A percentile compares a stretch with the other conserved stretches of the same genome.
Conservation (phyloP, 768 basidiomycete species). For the Leccinum obscurum region DNA sequence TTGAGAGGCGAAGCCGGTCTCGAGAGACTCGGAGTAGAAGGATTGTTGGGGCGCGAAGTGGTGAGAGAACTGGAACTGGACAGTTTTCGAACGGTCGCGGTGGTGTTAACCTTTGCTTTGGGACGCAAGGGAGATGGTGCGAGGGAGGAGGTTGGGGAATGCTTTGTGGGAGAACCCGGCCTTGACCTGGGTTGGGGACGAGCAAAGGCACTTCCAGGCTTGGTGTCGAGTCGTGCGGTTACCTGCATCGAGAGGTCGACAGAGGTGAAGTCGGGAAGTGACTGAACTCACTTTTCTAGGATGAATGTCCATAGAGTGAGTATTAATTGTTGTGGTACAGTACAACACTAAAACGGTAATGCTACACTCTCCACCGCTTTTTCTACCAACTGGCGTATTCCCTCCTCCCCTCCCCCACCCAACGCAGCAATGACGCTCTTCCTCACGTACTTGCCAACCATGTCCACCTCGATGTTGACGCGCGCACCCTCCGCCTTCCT, state of each 20-base stretch:
- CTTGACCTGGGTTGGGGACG: slow-evolving; percentile 38
- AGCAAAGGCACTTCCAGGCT: slow-evolving; percentile 31
- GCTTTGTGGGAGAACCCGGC: slow-evolving; percentile 51
- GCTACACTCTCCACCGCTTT: slow-evolving; percentile 58
- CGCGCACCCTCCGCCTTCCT: slow-evolving; percentile 72
- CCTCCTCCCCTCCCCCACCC: slow-evolving; percentile 51
- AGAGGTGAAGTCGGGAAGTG: background rate
- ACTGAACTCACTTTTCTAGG: slow-evolving; percentile 45
- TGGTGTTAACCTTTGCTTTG: slow-evolving; percentile 63
- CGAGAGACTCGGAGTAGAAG: slow-evolving; percentile 45
- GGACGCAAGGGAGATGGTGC: slow-evolving; percentile 40
- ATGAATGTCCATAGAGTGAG: slow-evolving; percentile 38
- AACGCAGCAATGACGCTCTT: slow-evolving; percentile 77
- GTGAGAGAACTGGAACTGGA: slow-evolving; percentile 24
- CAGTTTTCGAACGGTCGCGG: slow-evolving; percentile 40
- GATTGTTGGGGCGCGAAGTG: slow-evolving; percentile 18
- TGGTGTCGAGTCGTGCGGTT: slow-evolving; percentile 51
- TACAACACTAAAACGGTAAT: slow-evolving; percentile 4
- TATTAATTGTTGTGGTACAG: slow-evolving; percentile 4
- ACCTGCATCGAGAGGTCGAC: slow-evolving; percentile 41
- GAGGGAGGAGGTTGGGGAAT: slow-evolving; percentile 24
- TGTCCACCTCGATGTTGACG: slow-evolving; percentile 95
- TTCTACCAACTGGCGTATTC: slow-evolving; percentile 51
- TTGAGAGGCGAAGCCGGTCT: slow-evolving; percentile 40
- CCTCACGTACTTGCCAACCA: slow-evolving; percentile 89